These are phyloP conservation scores for Aspergillus brunneoviolaceus DNA, from an alignment of 2,329 filamentous ascomycete genomes.

Conservation along the genomic window DNA sequence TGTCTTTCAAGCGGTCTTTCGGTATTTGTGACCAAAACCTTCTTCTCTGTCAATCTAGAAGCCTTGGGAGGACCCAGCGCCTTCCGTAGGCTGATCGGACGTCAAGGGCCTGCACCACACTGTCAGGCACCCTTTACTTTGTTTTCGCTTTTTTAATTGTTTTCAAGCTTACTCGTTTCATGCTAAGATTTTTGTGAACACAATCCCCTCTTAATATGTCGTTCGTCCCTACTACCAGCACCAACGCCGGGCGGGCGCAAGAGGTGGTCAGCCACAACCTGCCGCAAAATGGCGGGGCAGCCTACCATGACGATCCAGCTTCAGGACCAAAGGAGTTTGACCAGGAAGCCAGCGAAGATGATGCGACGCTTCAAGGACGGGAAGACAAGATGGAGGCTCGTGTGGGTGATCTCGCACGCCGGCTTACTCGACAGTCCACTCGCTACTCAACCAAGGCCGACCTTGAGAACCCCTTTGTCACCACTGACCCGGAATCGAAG, in stretches of 20 bases:
- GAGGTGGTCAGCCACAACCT: slow-evolving; percentile 20
- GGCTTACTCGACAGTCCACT: slow-evolving; percentile 24
- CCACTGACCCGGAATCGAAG: slow-evolving; percentile 20
- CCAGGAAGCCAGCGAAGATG: slow-evolving; percentile 17
- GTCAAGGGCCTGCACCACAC: not conserved
- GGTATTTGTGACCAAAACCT: no score
- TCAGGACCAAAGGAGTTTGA: slow-evolving; percentile 1
- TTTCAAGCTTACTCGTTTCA: not conserved
- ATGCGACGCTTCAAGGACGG: slow-evolving; percentile 12
- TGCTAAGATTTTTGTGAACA: not conserved
- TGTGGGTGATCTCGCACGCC: slow-evolving; percentile 15
- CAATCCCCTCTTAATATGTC: slow-evolving; percentile 12
- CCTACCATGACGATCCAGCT: slow-evolving; percentile 7
- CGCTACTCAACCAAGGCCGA: slow-evolving; percentile 16
- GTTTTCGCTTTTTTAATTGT: not conserved
- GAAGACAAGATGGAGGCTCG: slow-evolving; percentile 11
- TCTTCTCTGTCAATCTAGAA: not conserved
- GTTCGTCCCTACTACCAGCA: slow-evolving; percentile 12
- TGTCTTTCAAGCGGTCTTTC: no score
- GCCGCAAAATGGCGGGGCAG: slow-evolving; percentile 4
- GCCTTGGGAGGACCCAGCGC: not conserved
- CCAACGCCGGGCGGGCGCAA: slow-evolving; percentile 13
- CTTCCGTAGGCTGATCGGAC: not conserved
- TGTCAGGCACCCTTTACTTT: not conserved
- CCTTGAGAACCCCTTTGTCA: slow-evolving; percentile 20